Percentiles rank a stretch among this genome's conserved stretches.
These are phyloP conservation scores for Apiospora arundinis DNA, from an alignment of 2,329 filamentous ascomycete species.

Conservation along the genomic window DNA sequence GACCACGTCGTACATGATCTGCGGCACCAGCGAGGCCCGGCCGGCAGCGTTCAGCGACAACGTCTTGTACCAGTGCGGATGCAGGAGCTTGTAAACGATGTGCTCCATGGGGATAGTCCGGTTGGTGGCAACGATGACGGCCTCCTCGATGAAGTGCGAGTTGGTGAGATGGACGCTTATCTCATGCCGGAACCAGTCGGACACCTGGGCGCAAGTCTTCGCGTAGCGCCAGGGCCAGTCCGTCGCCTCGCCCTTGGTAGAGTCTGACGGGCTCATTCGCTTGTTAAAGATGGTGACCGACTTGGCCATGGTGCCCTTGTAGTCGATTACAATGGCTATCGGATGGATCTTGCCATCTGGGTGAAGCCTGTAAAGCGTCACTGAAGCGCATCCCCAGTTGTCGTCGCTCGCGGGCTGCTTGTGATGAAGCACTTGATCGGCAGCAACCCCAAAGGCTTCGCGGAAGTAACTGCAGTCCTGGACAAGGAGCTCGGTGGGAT, in stretches of 20 bases:
- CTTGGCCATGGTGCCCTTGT: slow-evolving; percentile 47
- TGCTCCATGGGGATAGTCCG: slow-evolving; percentile 50
- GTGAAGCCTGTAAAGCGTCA: slow-evolving; percentile 51
- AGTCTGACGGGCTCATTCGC: slow-evolving; percentile 42
- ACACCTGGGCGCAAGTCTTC: slow-evolving; percentile 54
- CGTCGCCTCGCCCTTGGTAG: slow-evolving; percentile 41
- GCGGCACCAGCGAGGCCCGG: slow-evolving; percentile 50
- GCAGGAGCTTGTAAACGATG: slow-evolving; percentile 49
- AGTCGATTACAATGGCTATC: slow-evolving; percentile 55
- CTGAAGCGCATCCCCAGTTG: slow-evolving; percentile 47
- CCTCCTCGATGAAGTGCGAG: slow-evolving; percentile 55
- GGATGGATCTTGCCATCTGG: slow-evolving; percentile 54
- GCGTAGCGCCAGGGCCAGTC: slow-evolving; percentile 61
- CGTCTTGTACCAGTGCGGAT: slow-evolving; percentile 57
- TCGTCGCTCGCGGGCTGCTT: slow-evolving; percentile 37
- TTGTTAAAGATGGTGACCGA: slow-evolving; percentile 59
- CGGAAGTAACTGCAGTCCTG: slow-evolving; percentile 54
- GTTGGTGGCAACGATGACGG: slow-evolving; percentile 53
- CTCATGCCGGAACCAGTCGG: slow-evolving; percentile 57
- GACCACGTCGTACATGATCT: slow-evolving; percentile 49
- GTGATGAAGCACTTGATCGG: slow-evolving; percentile 36
- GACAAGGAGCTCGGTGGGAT: slow-evolving; percentile 44
- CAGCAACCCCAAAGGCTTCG: slow-evolving; percentile 40
- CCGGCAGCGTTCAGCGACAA: slow-evolving; percentile 56
- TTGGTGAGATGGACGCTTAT: slow-evolving; percentile 52